Evolutionary conservation across 192 early-diverging fungal species (phyloP), one percentile per base, ranked within the genome.

Genomic region (Coemansia sp.): DNA sequence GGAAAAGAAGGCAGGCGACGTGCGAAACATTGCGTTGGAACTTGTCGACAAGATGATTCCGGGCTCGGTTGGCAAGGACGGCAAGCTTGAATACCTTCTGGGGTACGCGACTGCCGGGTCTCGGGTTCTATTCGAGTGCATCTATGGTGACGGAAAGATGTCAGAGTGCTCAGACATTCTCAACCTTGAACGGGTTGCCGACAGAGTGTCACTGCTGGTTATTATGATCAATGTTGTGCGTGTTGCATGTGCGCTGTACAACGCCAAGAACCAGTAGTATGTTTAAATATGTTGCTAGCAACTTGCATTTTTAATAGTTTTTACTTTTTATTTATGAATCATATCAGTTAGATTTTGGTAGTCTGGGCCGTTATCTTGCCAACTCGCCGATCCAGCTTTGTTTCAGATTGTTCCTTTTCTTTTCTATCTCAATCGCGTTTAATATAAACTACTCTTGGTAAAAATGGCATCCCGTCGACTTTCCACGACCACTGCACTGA

Each of bases 41-140:
- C 60, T 81, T 5, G 56, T 43, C 0, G 62, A 68, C 41, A 75
- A 81, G 59, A 75, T 75, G 68, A 20, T 59, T 11, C 58, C 61
- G 0, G 73, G 64, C 2, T 64, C 60, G 3, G 65, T 81, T 3
- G 73, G 73, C 19, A 68, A 64, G 12, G 41, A 60, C 6, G 62
- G 61, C 45, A 73, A 66, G 32, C 62, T 75, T 1, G 59, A 75
- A 18, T 75, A 68, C 48, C 22, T 75, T 29, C 41, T 81, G 0
- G 64, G 72, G 11, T 81, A 81, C 52, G 71, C 78, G 8, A 75
- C 72, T 3, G 73, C 78, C 0, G 73, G 78, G 1, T 68, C 78
- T 9, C 57, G 62, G 5, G 56, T 81, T 37, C 43, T 75, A 11
- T 75, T 81, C 39, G 68, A 71, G 60, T 74, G 72, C 54, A 81